These are phyloP conservation scores for Penicillium parvum DNA, from an alignment of 495 filamentous ascomycete genomes.

Conservation along the genomic window DNA sequence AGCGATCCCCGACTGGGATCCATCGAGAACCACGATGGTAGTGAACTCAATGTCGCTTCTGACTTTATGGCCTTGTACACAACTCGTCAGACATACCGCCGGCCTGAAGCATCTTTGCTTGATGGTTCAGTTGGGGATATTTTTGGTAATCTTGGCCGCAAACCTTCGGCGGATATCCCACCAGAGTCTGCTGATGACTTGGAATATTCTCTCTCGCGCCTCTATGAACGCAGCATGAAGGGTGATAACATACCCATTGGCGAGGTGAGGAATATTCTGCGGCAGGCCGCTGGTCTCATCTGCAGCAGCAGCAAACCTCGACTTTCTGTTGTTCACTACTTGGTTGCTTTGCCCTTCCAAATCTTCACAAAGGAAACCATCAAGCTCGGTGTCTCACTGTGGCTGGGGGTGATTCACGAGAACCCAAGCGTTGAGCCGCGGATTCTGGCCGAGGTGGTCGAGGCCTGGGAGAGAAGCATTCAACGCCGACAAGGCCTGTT, in stretches of 20 bases:
- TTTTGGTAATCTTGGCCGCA: constrained; percentile 11
- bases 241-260: constrained; percentile 63
- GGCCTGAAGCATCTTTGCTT: constrained; percentile 57
- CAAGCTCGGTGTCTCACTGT: constrained; percentile 89
- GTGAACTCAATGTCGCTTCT: constrained; percentile 80
- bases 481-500: constrained; percentile 75
- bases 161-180: constrained; percentile 4
- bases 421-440: constrained; percentile 83
- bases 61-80: constrained; percentile 97
- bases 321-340: constrained; percentile 71
- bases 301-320: constrained; percentile 69
- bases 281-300: constrained; percentile 77
- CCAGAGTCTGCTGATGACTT: constrained; percentile 21
- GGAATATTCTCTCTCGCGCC: constrained; percentile 40
- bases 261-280: constrained; percentile 73
- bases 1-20: constrained; percentile 80
- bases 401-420: constrained; percentile 95
- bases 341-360: constrained; percentile 86
- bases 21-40: constrained; percentile 65
- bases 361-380: constrained; percentile 93
- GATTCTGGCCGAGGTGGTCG: constrained; percentile 75
- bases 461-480: constrained; percentile 81
- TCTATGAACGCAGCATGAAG: constrained; percentile 62
- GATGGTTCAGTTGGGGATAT: constrained; percentile 11
- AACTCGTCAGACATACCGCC: constrained; percentile 90